These are phyloP conservation scores for Colletotrichum sp. DNA, from an alignment of 2,329 filamentous ascomycete genomes.

Conservation along the genomic window DNA sequence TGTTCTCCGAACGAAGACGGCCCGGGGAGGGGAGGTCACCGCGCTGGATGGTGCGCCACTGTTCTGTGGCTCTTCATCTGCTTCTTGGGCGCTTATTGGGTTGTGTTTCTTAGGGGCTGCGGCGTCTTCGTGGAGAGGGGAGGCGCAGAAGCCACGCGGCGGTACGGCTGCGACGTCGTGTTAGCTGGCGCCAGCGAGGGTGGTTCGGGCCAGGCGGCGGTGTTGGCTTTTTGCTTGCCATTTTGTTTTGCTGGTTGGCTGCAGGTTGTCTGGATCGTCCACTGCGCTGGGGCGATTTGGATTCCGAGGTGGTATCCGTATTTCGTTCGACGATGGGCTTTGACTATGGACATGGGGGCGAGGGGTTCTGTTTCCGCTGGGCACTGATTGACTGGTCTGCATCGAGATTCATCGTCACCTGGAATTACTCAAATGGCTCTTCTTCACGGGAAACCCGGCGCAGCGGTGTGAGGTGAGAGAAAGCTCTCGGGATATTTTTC, in stretches of 20 bases:
- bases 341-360: neutral
- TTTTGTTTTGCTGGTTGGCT: neutral
- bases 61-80: neutral
- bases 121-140: neutral
- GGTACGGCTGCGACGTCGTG: neutral
- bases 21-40: neutral
- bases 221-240: neutral
- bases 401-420: neutral
- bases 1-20: neutral
- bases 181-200: neutral
- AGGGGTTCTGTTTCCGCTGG: neutral
- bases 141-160: slow-evolving; percentile 13
- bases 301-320: neutral
- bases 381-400: neutral
- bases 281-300: neutral
- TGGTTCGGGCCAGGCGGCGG: neutral
- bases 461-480: neutral
- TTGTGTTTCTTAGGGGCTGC: neutral
- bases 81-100: neutral
- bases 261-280: neutral
- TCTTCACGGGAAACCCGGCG: neutral
- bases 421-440: neutral
- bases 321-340: neutral
- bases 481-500: neutral
- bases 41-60: neutral